Base-by-base conservation (phyloP, 2,329 filamentous ascomycete genomes). In the Neocatenulostroma microsporum region DNA sequence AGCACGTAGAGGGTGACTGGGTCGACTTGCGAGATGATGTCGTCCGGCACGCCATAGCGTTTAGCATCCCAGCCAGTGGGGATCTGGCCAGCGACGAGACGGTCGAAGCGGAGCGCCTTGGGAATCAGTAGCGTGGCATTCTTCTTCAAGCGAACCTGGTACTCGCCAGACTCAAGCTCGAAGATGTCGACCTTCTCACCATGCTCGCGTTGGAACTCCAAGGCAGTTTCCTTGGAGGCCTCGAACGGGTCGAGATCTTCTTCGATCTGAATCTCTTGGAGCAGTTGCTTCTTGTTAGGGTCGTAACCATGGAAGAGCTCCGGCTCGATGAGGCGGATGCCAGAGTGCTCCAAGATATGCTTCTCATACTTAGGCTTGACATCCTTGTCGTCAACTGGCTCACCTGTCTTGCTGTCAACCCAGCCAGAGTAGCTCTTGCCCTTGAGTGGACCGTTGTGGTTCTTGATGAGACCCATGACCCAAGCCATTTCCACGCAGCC, bases 391-490 rank as follows among this genome's bases (percentile, higher is more conserved):
- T 96, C 89, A 19, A 98, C 87, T 6, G 91, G 91, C 41, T 96
- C 89, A 28, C 85, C 85, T 36, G 85, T 81, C 76, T 96, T 96
- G 60, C 79, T 74, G 57, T 98, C 91, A 41, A 98, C 85, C 87
- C 85, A 98, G 51, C 91, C 91, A 49, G 89, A 86, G 68, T 98
- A 96, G 47, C 83, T 83, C 69, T 94, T 83, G 61, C 91, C 91
- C 71, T 98, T 98, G 61, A 98, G 78, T 21, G 82, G 80, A 13
- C 91, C 91, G 53, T 96, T 96, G 71, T 94, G 85, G 64, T 98
- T 94, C 74, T 89, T 95, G 70, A 98, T 96, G 42, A 96, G 78
- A 57, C 91, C 91, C 89, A 96, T 98, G 63, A 98, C 86, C 91
- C 91, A 98, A 21, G 91, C 88, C 91, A 98, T 98, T 66, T 98